Conservation (phyloP, 2,329 filamentous ascomycete genomes). For the Cryphonectria naterciae region DNA sequence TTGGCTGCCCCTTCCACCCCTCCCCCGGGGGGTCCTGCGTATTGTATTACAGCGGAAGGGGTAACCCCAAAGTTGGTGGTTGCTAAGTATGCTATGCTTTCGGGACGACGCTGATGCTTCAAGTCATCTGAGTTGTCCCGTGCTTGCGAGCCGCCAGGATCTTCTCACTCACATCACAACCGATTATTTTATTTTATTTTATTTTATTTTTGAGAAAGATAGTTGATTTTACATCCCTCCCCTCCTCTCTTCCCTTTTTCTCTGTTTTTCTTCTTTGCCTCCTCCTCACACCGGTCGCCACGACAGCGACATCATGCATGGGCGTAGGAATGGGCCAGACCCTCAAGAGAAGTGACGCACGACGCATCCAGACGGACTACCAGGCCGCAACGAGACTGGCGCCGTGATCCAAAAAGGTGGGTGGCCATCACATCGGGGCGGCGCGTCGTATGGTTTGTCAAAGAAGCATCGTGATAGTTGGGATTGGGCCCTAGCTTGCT, state of each 20-base stretch:
- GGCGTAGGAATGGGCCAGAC: neutral
- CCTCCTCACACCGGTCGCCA: neutral
- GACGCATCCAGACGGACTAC: constrained; percentile 5
- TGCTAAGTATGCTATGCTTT: neutral
- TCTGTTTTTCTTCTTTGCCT: too few relatives aligned
- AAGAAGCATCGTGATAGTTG: neutral
- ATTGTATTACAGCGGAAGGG: neutral
- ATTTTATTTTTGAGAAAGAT: neutral
- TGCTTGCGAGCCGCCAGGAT: neutral
- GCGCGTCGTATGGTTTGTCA: neutral
- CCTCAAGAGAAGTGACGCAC: neutral
- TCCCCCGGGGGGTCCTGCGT: neutral
- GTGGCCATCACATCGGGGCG: neutral
- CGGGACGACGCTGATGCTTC: constrained; percentile 7
- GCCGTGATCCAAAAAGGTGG: neutral
- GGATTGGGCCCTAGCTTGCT: constrained; percentile 2
- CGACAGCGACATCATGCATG: constrained; percentile 9
- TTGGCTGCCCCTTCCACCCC: neutral
- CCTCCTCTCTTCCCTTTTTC: neutral
- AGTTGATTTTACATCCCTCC: too few relatives aligned
- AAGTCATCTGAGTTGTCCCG: constrained; percentile 13
- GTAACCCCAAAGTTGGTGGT: neutral
- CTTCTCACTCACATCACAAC: neutral
- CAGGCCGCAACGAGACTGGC: constrained; percentile 5
- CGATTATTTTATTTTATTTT: neutral